Evolutionary conservation across 495 filamentous ascomycete genomes (phyloP).

Genomic region (Cairneyella variabilis): DNA sequence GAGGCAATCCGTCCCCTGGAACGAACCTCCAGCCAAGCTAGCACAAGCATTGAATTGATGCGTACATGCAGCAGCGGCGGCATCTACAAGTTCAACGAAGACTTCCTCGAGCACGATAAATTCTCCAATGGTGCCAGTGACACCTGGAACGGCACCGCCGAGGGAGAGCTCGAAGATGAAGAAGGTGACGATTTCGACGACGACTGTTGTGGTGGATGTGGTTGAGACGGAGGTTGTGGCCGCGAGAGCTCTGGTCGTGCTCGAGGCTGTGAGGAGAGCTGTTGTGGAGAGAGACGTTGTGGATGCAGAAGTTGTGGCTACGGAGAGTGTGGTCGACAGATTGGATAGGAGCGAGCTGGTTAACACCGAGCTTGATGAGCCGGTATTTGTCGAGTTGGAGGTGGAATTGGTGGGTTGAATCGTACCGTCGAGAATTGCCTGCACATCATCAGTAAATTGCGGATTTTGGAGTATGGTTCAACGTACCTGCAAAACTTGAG

Average conservation of each 20-base stretch:
- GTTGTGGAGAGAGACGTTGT: not conserved
- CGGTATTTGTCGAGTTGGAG: not conserved
- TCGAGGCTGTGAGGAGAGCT: not conserved
- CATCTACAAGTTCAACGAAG: not conserved
- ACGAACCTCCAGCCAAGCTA: not conserved
- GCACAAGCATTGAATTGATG: slow-evolving; percentile 3
- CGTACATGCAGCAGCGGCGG: not conserved
- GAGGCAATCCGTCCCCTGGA: not conserved
- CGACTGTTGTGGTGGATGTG: not conserved
- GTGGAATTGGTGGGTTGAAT: not conserved
- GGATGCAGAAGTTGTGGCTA: not conserved
- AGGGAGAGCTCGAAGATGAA: not conserved
- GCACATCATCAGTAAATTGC: not conserved
- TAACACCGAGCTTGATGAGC: not conserved
- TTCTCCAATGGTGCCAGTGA: not conserved
- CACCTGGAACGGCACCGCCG: not conserved
- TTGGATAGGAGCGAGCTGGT: not conserved
- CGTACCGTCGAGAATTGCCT: not conserved
- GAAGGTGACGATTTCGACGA: slow-evolving; percentile 1
- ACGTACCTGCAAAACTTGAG: not conserved
- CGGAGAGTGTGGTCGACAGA: not conserved
- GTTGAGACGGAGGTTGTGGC: not conserved
- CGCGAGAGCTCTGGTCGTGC: not conserved
- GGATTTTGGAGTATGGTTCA: too few species aligned
- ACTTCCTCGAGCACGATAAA: slow-evolving; percentile 2